A percentile compares a stretch with the other conserved stretches of the same genome.
These are phyloP conservation scores for Eutrema yunnanense DNA, from an alignment of 345 rosid genomes.

Conservation along the genomic window DNA sequence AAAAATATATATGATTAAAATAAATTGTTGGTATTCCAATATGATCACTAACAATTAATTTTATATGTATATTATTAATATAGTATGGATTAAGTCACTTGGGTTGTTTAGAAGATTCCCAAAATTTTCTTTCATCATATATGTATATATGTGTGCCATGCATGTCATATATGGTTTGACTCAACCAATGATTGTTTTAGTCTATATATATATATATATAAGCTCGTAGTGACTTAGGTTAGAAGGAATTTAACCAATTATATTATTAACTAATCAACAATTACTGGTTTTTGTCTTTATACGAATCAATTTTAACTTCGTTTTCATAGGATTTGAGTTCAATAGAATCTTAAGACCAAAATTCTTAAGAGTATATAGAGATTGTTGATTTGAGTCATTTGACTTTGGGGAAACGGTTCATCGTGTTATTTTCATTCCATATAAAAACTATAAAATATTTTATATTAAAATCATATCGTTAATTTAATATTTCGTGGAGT, in stretches of 20 bases:
- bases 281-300: neutral
- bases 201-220: neutral
- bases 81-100: neutral
- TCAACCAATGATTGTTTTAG: neutral
- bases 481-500: neutral
- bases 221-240: conserved; percentile 18
- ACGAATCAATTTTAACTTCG: neutral
- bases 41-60: neutral
- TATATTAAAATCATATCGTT: neutral
- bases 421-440: neutral
- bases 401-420: neutral
- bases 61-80: neutral
- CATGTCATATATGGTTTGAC: conserved; percentile 18
- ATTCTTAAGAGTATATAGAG: neutral
- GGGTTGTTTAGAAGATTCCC: conserved; percentile 4
- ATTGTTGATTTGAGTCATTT: neutral
- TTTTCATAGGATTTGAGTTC: neutral
- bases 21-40: neutral
- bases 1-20: neutral
- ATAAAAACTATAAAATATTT: neutral
- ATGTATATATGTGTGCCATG: neutral
- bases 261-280: neutral
- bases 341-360: neutral
- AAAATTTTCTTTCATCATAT: neutral
- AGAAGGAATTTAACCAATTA: neutral